A percentile compares a stretch with the other conserved stretches of the same genome.
phyloP scores from a whole-genome alignment of 2,329 filamentous ascomycete genomes.

The Aspergillus sojae region DNA sequence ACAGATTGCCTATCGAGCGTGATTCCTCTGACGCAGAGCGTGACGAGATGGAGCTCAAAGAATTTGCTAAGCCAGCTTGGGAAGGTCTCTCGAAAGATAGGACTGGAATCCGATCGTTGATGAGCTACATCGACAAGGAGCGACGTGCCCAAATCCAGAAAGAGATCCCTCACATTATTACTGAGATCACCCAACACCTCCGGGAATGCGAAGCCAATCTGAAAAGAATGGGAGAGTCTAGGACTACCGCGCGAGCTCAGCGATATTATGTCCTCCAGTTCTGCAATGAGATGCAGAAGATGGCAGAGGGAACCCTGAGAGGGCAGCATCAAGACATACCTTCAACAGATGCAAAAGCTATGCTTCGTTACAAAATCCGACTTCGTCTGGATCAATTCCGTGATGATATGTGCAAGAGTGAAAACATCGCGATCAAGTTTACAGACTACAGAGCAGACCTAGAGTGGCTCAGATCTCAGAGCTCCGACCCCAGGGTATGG shows the following conservation, averaged over 20 bases:
- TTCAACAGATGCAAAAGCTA: background rate
- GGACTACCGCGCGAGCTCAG: slow-evolving; percentile 10
- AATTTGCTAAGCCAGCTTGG: slow-evolving; percentile 1
- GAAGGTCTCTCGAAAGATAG: slow-evolving; percentile 8
- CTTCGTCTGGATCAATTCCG: background rate
- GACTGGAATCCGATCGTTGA: slow-evolving; percentile 15
- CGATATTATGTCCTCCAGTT: slow-evolving; percentile 15
- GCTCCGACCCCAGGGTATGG: background rate
- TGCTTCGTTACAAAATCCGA: background rate
- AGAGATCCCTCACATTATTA: slow-evolving; percentile 18
- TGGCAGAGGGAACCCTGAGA: slow-evolving; percentile 17
- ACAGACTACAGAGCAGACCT: background rate
- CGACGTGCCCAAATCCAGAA: slow-evolving; percentile 17
- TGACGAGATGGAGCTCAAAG: background rate
- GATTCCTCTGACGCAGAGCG: background rate
- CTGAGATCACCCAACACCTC: slow-evolving; percentile 4
- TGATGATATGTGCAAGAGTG: background rate
- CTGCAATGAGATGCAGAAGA: slow-evolving; percentile 18
- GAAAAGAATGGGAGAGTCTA: slow-evolving; percentile 1
- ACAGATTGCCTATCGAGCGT: slow-evolving; percentile 12
- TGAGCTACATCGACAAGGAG: slow-evolving; percentile 20
- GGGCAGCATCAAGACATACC: slow-evolving; percentile 20
- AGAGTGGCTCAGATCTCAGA: background rate
- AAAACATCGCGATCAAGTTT: background rate
- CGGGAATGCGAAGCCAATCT: background rate